A percentile compares a stretch with the other conserved stretches of the same genome.
Evolutionary conservation across 2,329 filamentous ascomycete species (phyloP).

Genomic region (Triangularia setosa): DNA sequence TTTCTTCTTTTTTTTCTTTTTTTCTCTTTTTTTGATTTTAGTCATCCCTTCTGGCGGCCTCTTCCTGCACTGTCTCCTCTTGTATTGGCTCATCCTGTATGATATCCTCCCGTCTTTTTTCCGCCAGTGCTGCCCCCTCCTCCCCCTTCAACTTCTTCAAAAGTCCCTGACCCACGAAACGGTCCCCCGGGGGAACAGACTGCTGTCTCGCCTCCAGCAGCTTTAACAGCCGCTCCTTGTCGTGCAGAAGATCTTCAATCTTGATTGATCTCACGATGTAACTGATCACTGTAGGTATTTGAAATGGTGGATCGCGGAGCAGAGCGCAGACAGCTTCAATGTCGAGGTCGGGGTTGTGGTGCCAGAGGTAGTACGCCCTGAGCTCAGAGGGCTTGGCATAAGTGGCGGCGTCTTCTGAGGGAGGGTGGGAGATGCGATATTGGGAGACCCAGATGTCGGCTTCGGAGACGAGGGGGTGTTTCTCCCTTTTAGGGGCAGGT

Average conservation of each 20-base stretch:
- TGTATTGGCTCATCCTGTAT: too few relatives aligned
- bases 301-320: constrained; percentile 58
- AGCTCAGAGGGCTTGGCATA: constrained; percentile 34
- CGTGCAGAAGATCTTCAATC: constrained; percentile 48
- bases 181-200: not conserved
- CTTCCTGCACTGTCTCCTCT: too few relatives aligned
- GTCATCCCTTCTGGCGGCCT: too few relatives aligned
- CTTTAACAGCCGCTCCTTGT: constrained; percentile 43
- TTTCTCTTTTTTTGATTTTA: too few relatives aligned
- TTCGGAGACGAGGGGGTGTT: constrained; percentile 41
- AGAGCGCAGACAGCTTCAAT: constrained; percentile 49
- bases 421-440: constrained; percentile 31
- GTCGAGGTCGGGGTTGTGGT: constrained; percentile 45
- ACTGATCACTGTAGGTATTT: constrained; percentile 49
- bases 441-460: constrained; percentile 39
- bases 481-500: constrained; percentile 18
- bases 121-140: not conserved
- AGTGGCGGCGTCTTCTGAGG: constrained; percentile 21
- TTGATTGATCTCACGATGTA: constrained; percentile 58
- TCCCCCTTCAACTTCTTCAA: constrained; percentile 26
- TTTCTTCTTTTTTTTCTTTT: too few relatives aligned
- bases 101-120: not conserved
- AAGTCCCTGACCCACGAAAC: not conserved
- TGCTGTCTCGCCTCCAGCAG: constrained; percentile 35
- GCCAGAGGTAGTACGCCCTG: constrained; percentile 63